Base-by-base conservation (phyloP, 768 basidiomycete species). In the Amanita jacksonii region DNA sequence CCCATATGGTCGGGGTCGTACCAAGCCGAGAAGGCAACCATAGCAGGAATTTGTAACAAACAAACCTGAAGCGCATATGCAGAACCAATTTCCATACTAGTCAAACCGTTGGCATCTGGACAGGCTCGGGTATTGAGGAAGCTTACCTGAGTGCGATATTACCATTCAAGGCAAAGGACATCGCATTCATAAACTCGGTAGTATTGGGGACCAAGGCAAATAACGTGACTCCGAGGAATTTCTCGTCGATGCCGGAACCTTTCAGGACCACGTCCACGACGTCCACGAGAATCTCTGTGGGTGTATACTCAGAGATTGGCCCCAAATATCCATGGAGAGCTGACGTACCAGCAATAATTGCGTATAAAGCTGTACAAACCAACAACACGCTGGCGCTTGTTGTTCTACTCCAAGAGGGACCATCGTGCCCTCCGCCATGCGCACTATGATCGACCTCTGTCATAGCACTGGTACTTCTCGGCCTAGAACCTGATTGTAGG, bases 171-270 rank as follows among this genome's bases (percentile, higher is more conserved):
- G 96, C 93, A 58, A 99, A 99, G 3, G 92, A 94, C 49, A 98
- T 92, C 39, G 96, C 96, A 57, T 97, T 98, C 91, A 96, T 96
- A 62, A 99, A 98, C 63, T 99, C 96, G 2, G 96, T 98, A 3
- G 93, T 96, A 58, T 99, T 99, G 3, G 96, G 96, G 0, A 98
- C 93, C 24, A 99, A 76, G 6, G 96, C 96, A 57, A 99, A 98
- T 8, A 99, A 72, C 0, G 92, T 97, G 49, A 99, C 73, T 41
- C 96, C 96, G 23, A 99, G 74, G 71, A 98, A 93, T 59, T 99
- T 99, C 58, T 98, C 96, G 46, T 96, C 88, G 22, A 98, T 89
- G 2, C 89, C 89, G 0, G 90, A 91, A 18, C 80, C 90, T 52
- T 86, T 68, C 16, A 99, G 70, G 8, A 98, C 80, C 32, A 91